phyloP scores from a whole-genome alignment of 116 monocot species.

The Thalassia testudinum region DNA sequence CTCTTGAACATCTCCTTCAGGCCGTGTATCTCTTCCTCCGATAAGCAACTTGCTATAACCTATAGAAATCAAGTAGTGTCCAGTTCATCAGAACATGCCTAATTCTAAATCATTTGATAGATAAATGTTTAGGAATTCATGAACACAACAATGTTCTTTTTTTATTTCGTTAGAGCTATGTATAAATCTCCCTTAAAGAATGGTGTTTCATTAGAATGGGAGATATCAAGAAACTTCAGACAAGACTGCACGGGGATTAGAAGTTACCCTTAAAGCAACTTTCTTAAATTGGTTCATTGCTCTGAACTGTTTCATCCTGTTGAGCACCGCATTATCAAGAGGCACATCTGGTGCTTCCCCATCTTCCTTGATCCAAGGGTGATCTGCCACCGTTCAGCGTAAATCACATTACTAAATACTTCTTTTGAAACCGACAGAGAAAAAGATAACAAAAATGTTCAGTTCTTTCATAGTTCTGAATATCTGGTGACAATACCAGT shows the following conservation, averaged over 20 bases:
- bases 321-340: slow-evolving; percentile 82
- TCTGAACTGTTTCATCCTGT: slow-evolving; percentile 81
- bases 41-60: slow-evolving; percentile 86
- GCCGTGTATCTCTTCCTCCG: slow-evolving; percentile 80
- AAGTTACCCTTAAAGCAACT: slow-evolving; percentile 87
- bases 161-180: too few relatives aligned
- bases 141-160: too few relatives aligned
- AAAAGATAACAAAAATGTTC: too few relatives aligned
- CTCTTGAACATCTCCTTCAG: slow-evolving; percentile 88
- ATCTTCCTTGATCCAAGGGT: slow-evolving; percentile 99
- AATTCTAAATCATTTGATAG: too few relatives aligned
- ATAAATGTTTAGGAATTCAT: too few relatives aligned
- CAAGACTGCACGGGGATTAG: background rate
- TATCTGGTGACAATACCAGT: background rate
- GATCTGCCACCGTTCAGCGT: slow-evolving; percentile 31
- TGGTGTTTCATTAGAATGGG: too few relatives aligned
- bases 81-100: too few relatives aligned
- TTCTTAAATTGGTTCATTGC: slow-evolving; percentile 98
- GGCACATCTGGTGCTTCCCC: slow-evolving; percentile 97
- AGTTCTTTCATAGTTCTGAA: background rate
- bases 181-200: too few relatives aligned
- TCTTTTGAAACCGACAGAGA: too few relatives aligned
- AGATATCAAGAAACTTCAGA: too few relatives aligned
- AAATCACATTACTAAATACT: background rate
- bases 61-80: slow-evolving; percentile 1